phyloP scores from a whole-genome alignment of 2,329 filamentous ascomycete genomes.

The Calonectria pseudoturangicola region DNA sequence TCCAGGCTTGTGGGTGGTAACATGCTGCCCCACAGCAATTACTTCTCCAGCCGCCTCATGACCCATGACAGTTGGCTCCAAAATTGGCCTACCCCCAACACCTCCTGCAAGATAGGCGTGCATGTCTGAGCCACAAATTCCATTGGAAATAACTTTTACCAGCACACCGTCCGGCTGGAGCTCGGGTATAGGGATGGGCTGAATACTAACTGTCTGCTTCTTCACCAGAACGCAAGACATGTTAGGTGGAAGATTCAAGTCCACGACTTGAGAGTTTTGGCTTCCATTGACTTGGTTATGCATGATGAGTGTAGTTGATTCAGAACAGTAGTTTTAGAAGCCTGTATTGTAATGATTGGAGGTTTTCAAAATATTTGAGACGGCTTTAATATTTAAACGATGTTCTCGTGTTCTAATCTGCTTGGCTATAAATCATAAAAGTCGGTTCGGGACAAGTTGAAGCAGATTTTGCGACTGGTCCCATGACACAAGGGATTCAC shows the following conservation, averaged over 20 bases:
- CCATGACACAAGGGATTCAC: not conserved
- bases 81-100: not conserved
- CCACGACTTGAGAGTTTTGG: not conserved
- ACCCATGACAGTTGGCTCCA: not conserved
- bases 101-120: slow-evolving; percentile 1
- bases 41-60: not conserved
- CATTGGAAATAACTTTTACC: not conserved
- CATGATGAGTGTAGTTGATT: not conserved
- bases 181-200: not conserved
- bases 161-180: not conserved
- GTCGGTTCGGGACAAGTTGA: not conserved
- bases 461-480: not conserved
- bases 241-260: not conserved
- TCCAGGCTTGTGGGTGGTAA: slow-evolving; percentile 52
- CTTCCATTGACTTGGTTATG: not conserved
- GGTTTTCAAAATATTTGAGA: not conserved
- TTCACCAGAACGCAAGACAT: not conserved
- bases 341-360: not conserved
- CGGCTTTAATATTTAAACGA: not conserved
- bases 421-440: not conserved
- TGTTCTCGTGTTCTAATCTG: not conserved
- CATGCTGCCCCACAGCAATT: not conserved
- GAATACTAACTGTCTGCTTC: not conserved
- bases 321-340: not conserved
- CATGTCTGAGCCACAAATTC: not conserved